Conservation (phyloP, 78 protist species). For the slime mould (Dictyostelium discoideum) region dicty_2.7 NC_007088.5:2329501-2330000, state of each 20-base stretch:
- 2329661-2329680: background rate
- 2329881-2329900: background rate
- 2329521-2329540: background rate
- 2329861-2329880: background rate
- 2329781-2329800: background rate
- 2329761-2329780: slow-evolving; percentile 48
- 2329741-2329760: slow-evolving; percentile 62
- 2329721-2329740: slow-evolving; percentile 32
- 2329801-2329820: slow-evolving; percentile 8
- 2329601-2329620: background rate
- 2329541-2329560: background rate
- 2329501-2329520: background rate
- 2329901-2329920: background rate
- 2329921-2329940: background rate
- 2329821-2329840: background rate
- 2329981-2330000: background rate
- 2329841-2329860: slow-evolving; percentile 12
- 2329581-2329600: slow-evolving; percentile 19
- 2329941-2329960: background rate
- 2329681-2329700: background rate
- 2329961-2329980: background rate
- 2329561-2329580: background rate
- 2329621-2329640: background rate
- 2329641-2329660: background rate
- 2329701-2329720: slow-evolving; percentile 37